These are phyloP conservation scores for Fusarium armeniacum DNA, from an alignment of 2,329 filamentous ascomycete genomes.

Conservation along the genomic window DNA sequence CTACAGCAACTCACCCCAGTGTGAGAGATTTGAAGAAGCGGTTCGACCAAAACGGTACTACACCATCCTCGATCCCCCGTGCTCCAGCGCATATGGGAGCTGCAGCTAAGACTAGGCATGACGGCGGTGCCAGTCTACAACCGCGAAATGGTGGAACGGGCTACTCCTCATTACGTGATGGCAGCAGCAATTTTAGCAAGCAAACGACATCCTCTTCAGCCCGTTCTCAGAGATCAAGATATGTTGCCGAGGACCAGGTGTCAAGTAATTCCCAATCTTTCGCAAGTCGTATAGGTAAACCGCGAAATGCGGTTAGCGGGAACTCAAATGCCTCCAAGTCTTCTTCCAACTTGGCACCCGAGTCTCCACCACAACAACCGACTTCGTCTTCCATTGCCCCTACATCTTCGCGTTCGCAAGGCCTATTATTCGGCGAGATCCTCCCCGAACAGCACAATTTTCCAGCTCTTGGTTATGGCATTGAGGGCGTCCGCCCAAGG, in stretches of 20 bases:
- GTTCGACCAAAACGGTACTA: constrained; percentile 74
- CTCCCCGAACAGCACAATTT: constrained; percentile 69
- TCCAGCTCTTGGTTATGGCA: constrained; percentile 71
- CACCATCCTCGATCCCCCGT: constrained; percentile 54
- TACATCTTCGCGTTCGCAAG: constrained; percentile 57
- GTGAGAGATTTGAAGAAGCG: constrained; percentile 85
- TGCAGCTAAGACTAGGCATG: constrained; percentile 54
- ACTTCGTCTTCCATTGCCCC: constrained; percentile 52
- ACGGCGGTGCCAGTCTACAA: constrained; percentile 53
- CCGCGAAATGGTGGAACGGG: constrained; percentile 55
- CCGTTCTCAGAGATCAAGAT: constrained; percentile 62
- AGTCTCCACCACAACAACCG: constrained; percentile 54
- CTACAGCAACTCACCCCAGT: constrained; percentile 68
- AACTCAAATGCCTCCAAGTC: constrained; percentile 55
- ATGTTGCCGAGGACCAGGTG: constrained; percentile 64
- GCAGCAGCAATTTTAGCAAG: constrained; percentile 43
- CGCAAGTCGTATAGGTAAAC: constrained; percentile 70
- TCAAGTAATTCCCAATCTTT: constrained; percentile 71
- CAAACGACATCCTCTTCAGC: constrained; percentile 46
- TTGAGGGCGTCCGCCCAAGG: constrained; percentile 65
- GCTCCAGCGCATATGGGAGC: constrained; percentile 54
- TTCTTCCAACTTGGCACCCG: constrained; percentile 53
- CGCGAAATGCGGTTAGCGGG: constrained; percentile 56
- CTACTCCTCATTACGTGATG: constrained; percentile 59
- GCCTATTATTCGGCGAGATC: constrained; percentile 82